A percentile compares a stretch with the other conserved stretches of the same genome.
Conservation (phyloP, 2,329 filamentous ascomycete genomes). For the Volutella citrinella region DNA sequence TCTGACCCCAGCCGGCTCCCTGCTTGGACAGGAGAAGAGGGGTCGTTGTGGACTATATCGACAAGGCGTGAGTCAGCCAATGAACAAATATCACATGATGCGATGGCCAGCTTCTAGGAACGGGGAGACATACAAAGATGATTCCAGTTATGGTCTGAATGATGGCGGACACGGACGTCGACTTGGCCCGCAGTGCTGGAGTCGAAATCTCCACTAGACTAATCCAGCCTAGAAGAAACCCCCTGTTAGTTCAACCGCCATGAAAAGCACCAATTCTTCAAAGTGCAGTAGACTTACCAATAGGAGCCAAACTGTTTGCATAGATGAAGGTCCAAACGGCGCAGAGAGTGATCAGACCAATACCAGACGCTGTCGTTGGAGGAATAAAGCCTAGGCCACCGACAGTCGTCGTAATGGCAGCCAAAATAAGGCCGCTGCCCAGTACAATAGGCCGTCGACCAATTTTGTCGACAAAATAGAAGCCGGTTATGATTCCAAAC, state of each 20-base stretch:
- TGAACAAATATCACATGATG: too few species aligned
- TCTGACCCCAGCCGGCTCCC: too few species aligned
- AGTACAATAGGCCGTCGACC: constrained; percentile 2
- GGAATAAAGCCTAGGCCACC: constrained; percentile 2
- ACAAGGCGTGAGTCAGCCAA: too few species aligned
- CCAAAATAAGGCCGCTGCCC: neutral
- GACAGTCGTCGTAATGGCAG: neutral
- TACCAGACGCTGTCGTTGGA: neutral
- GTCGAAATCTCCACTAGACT: constrained; percentile 9
- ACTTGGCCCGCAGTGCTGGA: constrained; percentile 9
- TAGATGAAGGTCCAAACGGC: constrained; percentile 11
- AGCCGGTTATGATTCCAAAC: neutral
- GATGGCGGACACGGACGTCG: constrained; percentile 7
- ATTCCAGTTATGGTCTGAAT: constrained; percentile 8
- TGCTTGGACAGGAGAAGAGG: too few species aligned
- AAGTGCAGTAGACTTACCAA: constrained; percentile 2
- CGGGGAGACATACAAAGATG: constrained; percentile 7
- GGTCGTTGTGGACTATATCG: too few species aligned
- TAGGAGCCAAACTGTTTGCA: constrained; percentile 8
- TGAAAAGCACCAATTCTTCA: too few species aligned
- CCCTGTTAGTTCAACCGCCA: neutral
- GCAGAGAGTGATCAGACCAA: constrained; percentile 7
- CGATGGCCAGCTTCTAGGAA: too few species aligned
- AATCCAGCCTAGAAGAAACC: constrained; percentile 7
- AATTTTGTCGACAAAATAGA: constrained; percentile 2